Evolutionary conservation across 192 early-diverging fungal species (phyloP).

Genomic region (Pilaira anomala): DNA sequence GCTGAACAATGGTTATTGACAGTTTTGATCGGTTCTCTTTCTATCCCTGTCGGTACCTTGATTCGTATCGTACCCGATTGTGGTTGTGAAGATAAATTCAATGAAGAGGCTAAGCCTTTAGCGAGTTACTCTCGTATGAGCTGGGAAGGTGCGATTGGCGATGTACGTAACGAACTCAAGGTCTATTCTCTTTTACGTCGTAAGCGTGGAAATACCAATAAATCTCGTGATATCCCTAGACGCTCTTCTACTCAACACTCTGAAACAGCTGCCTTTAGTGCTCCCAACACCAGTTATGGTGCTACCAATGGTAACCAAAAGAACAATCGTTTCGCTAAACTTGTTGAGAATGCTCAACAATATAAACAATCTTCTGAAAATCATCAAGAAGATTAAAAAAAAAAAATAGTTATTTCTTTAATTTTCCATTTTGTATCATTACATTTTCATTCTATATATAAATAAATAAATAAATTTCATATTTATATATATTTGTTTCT

Average conservation of each 20-base stretch:
- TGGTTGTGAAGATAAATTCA: conserved; percentile 36
- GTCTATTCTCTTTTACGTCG: conserved; percentile 25
- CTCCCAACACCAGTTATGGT: conserved; percentile 12
- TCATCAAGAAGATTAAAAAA: background rate
- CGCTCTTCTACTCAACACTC: background rate
- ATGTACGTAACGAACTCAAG: conserved; percentile 31
- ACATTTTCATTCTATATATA: no score
- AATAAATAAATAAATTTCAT: no score
- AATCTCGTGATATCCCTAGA: conserved; percentile 1
- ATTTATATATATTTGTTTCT: no score
- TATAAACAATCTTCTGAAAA: conserved; percentile 21
- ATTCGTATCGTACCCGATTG: conserved; percentile 79
- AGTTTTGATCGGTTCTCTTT: conserved; percentile 73
- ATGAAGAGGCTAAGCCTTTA: conserved; percentile 35
- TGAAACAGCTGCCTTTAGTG: background rate
- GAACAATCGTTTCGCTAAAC: conserved; percentile 23
- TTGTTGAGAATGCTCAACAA: conserved; percentile 24
- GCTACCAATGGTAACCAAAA: background rate
- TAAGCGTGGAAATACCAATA: background rate
- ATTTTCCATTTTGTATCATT: no score
- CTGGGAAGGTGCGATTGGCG: conserved; percentile 40
- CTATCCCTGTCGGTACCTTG: conserved; percentile 76
- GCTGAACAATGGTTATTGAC: conserved; percentile 76
- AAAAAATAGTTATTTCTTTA: no score
- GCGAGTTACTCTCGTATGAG: conserved; percentile 35